Evolutionary conservation across 768 basidiomycete species (phyloP).

Genomic region (Mycena chlorophos): DNA sequence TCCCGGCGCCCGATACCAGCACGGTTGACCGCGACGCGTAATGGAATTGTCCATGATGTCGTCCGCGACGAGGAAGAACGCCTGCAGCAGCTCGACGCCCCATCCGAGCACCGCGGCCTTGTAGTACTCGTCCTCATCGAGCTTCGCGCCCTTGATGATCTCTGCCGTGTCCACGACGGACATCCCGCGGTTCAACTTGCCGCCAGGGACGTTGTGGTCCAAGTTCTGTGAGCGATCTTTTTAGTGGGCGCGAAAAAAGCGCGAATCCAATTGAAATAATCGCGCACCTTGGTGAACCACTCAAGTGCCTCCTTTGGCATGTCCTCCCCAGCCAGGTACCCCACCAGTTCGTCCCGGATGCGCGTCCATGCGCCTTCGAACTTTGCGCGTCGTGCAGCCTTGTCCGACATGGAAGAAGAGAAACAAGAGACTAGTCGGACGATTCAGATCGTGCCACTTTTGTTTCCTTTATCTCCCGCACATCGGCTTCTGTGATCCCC

Average conservation of each 20-base stretch:
- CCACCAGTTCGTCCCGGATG: conserved; percentile 78
- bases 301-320: conserved; percentile 84
- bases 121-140: conserved; percentile 85
- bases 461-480: background rate
- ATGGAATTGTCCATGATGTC: conserved; percentile 97
- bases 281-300: conserved; percentile 79
- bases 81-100: conserved; percentile 96
- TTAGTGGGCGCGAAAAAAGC: background rate
- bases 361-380: conserved; percentile 74
- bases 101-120: conserved; percentile 89
- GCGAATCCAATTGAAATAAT: background rate
- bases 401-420: conserved; percentile 25
- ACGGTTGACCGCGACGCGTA: conserved; percentile 91
- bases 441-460: background rate
- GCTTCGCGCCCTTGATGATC: conserved; percentile 71
- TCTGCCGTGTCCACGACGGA: conserved; percentile 92
- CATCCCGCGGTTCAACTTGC: conserved; percentile 95
- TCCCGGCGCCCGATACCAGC: conserved; percentile 75
- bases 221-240: conserved; percentile 57
- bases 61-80: conserved; percentile 94
- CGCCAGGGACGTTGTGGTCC: conserved; percentile 93
- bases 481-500: background rate
- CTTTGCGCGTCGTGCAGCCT: conserved; percentile 40
- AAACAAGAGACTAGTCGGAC: background rate
- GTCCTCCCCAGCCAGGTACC: conserved; percentile 60